A percentile compares a stretch with the other conserved stretches of the same genome.
phyloP scores from a whole-genome alignment of 106 monocot genomes.

The Dendrobium nobile region DNA sequence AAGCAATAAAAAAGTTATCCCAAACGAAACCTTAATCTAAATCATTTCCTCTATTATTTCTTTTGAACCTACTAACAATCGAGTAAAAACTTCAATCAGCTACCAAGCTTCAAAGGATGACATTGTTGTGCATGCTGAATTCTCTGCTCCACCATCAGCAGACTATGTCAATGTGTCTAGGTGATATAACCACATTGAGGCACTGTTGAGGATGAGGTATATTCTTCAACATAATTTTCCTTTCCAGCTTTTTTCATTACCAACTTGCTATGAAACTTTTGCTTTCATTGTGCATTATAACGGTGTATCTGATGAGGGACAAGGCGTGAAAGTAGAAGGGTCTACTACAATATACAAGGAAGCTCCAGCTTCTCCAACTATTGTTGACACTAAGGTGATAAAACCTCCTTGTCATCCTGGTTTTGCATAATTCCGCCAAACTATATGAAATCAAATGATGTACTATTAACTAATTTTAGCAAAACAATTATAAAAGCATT shows the following conservation, averaged over 20 bases:
- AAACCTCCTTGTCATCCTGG: background rate
- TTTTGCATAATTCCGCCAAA: background rate
- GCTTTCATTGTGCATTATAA: slow-evolving; percentile 12
- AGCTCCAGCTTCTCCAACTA: slow-evolving; percentile 38
- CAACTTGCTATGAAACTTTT: background rate
- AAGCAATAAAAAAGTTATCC: no score
- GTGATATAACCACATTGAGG: no score
- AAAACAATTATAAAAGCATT: no score
- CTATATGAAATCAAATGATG: background rate
- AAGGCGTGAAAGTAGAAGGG: slow-evolving; percentile 55
- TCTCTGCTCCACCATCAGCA: no score
- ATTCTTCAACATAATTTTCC: background rate
- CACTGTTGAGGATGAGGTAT: slow-evolving; percentile 20
- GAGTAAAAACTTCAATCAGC: slow-evolving; percentile 16
- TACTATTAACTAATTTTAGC: background rate
- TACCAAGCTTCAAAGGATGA: slow-evolving; percentile 93
- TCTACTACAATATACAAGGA: slow-evolving; percentile 24
- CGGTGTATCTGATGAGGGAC: slow-evolving; percentile 55
- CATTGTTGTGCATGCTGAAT: no score
- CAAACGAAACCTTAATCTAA: background rate
- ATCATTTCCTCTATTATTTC: no score
- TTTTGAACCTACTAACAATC: background rate
- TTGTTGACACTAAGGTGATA: slow-evolving; percentile 63
- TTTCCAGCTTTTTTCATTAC: background rate
- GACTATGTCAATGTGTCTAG: no score